Evolutionary conservation across 176 grass and related monocot genomes (phyloP), one percentile per base, ranked within the genome.

Genomic region (Poa annua): DNA sequence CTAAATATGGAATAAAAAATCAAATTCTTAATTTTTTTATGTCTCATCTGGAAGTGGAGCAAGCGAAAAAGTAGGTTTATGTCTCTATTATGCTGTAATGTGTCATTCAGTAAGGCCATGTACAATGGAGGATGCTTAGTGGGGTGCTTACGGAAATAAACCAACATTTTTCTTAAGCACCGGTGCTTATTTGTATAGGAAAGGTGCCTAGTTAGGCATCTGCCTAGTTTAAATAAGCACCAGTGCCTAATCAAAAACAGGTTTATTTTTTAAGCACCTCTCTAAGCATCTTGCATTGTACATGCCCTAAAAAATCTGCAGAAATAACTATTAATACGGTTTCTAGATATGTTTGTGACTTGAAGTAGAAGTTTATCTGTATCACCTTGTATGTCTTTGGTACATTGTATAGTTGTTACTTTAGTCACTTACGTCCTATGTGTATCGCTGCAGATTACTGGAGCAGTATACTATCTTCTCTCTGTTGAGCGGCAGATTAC

Each of bases 381-480:
- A 4, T 47, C 17, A 25, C 51, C 42, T 85, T 34, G 13, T 6
- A 78, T 78, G 13, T 33, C 75, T 56, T 64, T 20, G 14, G 34
- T 61, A 61, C 17, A 51, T 47, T 71, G 11, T 80, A 8, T 33
- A 49, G 16, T 13, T 15, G 3, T 55, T 64, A 65, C 54, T 66
- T 70, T 4, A 53, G 52, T 38, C 62, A 51, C 34, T 74, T 80
- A 20, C 61, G 13, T 42, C 22, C 4, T 62, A 55, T 89, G 34
- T 39, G 3, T 50, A 34, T 20, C 26, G 9, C 33, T 90, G 82
- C 89, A 98, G 96, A 84, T 95, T 79, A 90, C 87, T 76, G 96
- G 96, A 19, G 92, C 92, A 62, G 41, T 84, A 86, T 95, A 93
- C 76, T 98, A 95, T 86, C 86, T 95, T 77, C 88, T 98, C 24